Evolutionary conservation across 306 rosid genomes (phyloP).

Genomic region (Gynostemma pentaphyllum): DNA sequence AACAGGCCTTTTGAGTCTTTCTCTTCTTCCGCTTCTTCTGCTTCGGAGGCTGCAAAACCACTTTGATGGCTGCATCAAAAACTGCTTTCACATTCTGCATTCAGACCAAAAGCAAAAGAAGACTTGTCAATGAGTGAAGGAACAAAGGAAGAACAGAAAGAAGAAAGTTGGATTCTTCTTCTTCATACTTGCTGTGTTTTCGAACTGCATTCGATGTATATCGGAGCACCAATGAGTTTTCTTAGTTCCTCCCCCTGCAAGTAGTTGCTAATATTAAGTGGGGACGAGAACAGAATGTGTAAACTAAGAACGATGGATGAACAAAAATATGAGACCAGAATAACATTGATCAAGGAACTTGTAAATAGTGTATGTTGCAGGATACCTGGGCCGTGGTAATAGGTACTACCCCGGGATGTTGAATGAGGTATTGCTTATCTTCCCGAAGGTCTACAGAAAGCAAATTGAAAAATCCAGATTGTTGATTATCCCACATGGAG

Average conservation of each 20-base stretch:
- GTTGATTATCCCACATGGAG: neutral
- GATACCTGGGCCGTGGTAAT: conserved; percentile 81
- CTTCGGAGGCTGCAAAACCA: conserved; percentile 93
- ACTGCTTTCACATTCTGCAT: conserved; percentile 92
- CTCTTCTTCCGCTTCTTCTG: conserved; percentile 68
- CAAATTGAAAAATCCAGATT: conserved; percentile 17
- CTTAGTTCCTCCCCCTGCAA: conserved; percentile 85
- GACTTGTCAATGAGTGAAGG: neutral
- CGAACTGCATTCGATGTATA: conserved; percentile 88
- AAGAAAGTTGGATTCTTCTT: conserved; percentile 16
- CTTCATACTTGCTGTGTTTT: conserved; percentile 81
- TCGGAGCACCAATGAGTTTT: conserved; percentile 75
- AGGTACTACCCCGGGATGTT: conserved; percentile 86
- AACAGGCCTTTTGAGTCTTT: conserved; percentile 69
- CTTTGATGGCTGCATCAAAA: conserved; percentile 86
- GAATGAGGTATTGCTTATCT: conserved; percentile 66
- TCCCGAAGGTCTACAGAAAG: conserved; percentile 76
- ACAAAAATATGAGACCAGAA: neutral
- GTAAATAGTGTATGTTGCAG: conserved; percentile 9
- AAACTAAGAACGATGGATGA: neutral
- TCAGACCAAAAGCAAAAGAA: neutral
- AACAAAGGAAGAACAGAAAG: neutral
- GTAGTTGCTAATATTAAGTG: neutral
- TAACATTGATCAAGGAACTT: neutral
- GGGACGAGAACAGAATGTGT: neutral